Base-by-base conservation (phyloP, 2,329 filamentous ascomycete species). In the Camillea tinctor region DNA sequence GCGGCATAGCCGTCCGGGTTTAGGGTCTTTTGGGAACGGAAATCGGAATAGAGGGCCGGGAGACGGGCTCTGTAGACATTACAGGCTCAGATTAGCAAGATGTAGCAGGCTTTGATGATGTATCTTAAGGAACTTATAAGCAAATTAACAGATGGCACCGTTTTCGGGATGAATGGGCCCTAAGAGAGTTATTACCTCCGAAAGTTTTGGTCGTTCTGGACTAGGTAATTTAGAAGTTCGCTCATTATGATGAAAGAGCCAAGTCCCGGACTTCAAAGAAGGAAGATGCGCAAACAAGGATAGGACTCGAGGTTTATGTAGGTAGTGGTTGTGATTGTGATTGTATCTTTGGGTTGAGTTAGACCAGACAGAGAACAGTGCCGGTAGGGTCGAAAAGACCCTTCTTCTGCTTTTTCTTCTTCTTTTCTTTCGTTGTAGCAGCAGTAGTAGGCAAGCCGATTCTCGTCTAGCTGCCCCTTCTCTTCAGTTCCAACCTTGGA, bases 1-100 rank as follows among this genome's bases (percentile, higher is more conserved):
- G 92, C 91, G 20, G 81, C 78, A 78, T 92, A 97, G 69, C 92
- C 92, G 73, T 96, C 92, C 1, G 92, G 91, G 71, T 97, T 96
- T 21, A 90, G 85, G 48, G 84, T 85, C 68, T 84, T 84, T 67
- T 94, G 92, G 4, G 85, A 77, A 44, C 86, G 81, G 72, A 97
- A 96, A 74, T 97, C 93, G 53, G 92, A 93, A 77, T 96, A 97
- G 52, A 97, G 86, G 4, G 92, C 93, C 13, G 91, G 88, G 13
- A 97, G 82, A 54, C 93, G 90, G 64, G 88, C 84, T 77, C 89
- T 92, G 66, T 73, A 75, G 64, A 24, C n/a, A 50, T 44, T 44
- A 11, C 36, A 48, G 13, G 26, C 26, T 30, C 7, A 11, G 8
- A 7, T 30, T 30, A 30, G 26, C 26, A 30, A 30, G 40, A 26